Base-by-base conservation (phyloP, 2,329 filamentous ascomycete genomes). In the Zelopaecilomyces penicillatus region DNA sequence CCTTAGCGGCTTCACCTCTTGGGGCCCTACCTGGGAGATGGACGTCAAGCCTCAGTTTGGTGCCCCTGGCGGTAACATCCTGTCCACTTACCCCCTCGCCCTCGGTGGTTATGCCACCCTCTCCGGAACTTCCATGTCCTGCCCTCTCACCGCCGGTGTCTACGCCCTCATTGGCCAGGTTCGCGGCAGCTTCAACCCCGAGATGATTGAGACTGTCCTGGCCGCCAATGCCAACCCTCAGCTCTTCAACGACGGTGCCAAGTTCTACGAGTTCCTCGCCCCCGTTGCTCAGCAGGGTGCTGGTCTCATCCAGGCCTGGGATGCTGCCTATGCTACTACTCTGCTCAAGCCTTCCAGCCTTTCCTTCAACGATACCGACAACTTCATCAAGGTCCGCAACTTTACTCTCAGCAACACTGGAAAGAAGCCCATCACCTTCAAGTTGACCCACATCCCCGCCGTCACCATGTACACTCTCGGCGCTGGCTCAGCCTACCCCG, bases 361-460 rank as follows among this genome's bases (percentile, higher is more conserved):
- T 10, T 71, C 75, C 4, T 82, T 83, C 63, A 83, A 83, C 56
- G 80, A 84, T 57, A 80, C 78, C 0, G 74, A 76, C 50, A 58
- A 82, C 65, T 73, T 80, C 49, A 57, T 59, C 38, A 59, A 65
- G 8, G 65, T 63, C 2, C 63, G 71, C 37, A 70, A 71, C 50
- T 79, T 83, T 55, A 71, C 66, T 34, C 67, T 84, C 51, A 68
- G 61, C 53, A 84, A 83, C 64, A 65, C 65, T 5, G 75, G 73
- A 38, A 59, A 59, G 11, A 63, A 66, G 27, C 58, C 65, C 0
- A 58, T 78, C 41, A 73, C 71, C 45, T 81, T 79, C 59, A 64
- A 65, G 6, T 61, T 83, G 8, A 67, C 65, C 28, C 67, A 79
- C 48, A 59, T 70, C 5, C 68, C 70, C 3, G 70, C 76, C 9